A percentile compares a stretch with the other conserved stretches of the same genome.
These are phyloP conservation scores for Penicillium coprophilum DNA, from an alignment of 495 filamentous ascomycete species.

Conservation along the genomic window DNA sequence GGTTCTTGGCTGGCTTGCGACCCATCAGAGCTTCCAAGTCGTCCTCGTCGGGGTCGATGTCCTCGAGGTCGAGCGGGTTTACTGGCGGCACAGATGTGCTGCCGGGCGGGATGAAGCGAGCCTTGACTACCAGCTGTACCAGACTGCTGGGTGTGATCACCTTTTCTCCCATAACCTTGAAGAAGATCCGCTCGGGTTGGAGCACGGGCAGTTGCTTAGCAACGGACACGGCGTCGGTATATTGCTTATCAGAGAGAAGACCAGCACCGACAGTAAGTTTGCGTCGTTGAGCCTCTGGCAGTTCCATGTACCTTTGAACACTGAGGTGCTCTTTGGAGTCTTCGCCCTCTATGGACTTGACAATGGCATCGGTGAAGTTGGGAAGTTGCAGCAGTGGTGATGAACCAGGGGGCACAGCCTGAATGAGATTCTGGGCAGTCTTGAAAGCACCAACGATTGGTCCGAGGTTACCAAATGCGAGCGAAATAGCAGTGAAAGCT, in stretches of 20 bases:
- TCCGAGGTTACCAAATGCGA: conserved; percentile 80
- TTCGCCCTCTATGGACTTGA: conserved; percentile 73
- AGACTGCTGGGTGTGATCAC: conserved; percentile 90
- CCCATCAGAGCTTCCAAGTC: conserved; percentile 86
- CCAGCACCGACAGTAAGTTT: conserved; percentile 64
- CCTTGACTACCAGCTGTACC: conserved; percentile 92
- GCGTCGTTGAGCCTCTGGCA: conserved; percentile 71
- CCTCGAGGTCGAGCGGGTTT: conserved; percentile 76
- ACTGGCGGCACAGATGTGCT: conserved; percentile 67
- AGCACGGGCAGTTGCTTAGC: conserved; percentile 80
- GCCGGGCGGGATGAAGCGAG: conserved; percentile 89
- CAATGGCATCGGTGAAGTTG: conserved; percentile 74
- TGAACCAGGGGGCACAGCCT: conserved; percentile 77
- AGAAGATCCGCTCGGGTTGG: conserved; percentile 90
- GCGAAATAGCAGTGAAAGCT: conserved; percentile 80
- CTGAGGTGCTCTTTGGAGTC: conserved; percentile 68
- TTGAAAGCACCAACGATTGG: conserved; percentile 83
- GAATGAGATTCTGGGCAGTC: conserved; percentile 79
- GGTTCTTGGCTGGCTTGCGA: conserved; percentile 63
- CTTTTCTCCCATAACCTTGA: conserved; percentile 95
- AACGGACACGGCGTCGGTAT: conserved; percentile 68
- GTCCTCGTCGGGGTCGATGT: conserved; percentile 89
- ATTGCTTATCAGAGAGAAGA: conserved; percentile 73
- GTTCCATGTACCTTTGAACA: conserved; percentile 83
- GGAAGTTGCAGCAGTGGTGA: conserved; percentile 93